Percentiles rank a stretch among this genome's conserved stretches.
These are phyloP conservation scores for Aspergillus brunneoviolaceus DNA, from an alignment of 2,329 filamentous ascomycete species.

Conservation along the genomic window DNA sequence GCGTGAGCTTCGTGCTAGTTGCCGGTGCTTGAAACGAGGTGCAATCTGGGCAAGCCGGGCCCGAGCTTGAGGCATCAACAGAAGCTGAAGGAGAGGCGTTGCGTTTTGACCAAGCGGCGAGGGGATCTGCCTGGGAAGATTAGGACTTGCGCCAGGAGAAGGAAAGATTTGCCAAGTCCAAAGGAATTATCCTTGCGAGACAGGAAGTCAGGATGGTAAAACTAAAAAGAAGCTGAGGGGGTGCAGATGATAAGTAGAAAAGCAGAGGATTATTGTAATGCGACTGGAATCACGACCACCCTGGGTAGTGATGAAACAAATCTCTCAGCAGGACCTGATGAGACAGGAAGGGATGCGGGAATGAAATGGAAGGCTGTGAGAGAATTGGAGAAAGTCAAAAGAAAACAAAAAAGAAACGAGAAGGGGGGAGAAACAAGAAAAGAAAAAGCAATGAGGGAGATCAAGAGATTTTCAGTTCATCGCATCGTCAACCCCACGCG, in stretches of 20 bases:
- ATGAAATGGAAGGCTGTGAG: conserved; percentile 14
- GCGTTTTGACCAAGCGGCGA: not conserved
- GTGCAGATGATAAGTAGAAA: not conserved
- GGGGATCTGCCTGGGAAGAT: not conserved
- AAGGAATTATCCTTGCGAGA: not conserved
- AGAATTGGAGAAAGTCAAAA: conserved; percentile 6
- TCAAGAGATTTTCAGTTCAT: conserved; percentile 7
- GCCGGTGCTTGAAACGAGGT: not conserved
- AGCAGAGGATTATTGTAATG: not conserved
- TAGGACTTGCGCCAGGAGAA: not conserved
- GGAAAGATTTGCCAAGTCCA: not conserved
- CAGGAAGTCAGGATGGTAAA: no score
- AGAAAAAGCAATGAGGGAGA: conserved; percentile 3
- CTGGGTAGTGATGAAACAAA: not conserved
- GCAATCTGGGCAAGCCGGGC: not conserved
- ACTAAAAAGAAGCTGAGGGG: no score
- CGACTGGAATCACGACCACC: not conserved
- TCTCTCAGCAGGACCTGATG: not conserved
- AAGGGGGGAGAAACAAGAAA: not conserved
- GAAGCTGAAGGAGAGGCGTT: not conserved
- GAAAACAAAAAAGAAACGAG: conserved; percentile 6
- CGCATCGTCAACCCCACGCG: conserved; percentile 11
- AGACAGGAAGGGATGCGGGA: conserved; percentile 9
- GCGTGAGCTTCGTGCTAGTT: not conserved
- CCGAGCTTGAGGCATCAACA: not conserved